These are phyloP conservation scores for Chytridium lagenaria DNA, from an alignment of 371 early-diverging fungal species.

Conservation along the genomic window DNA sequence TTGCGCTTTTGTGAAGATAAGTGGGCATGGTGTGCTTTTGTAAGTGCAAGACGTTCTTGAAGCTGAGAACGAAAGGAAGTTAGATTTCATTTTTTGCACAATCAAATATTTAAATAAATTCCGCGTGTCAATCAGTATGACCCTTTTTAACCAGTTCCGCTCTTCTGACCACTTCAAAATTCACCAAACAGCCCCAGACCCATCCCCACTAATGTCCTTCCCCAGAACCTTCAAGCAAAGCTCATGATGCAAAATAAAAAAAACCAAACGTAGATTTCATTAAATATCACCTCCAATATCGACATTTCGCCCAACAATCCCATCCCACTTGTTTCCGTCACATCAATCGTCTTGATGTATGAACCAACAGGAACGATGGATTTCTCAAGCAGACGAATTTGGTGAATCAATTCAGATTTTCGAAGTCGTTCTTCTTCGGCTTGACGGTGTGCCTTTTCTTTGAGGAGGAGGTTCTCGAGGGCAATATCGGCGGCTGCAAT, in stretches of 20 bases:
- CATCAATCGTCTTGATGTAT: slow-evolving; percentile 46
- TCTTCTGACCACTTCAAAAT: no score
- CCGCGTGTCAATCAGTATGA: no score
- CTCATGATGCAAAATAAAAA: not conserved
- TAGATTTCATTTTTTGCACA: slow-evolving; percentile 16
- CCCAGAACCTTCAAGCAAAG: no score
- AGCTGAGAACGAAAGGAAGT: slow-evolving; percentile 39
- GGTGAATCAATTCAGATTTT: slow-evolving; percentile 54
- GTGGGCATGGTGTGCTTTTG: slow-evolving; percentile 32
- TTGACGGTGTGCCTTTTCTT: slow-evolving; percentile 40
- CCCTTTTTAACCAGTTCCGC: no score
- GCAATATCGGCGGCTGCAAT: slow-evolving; percentile 44
- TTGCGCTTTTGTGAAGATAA: slow-evolving; percentile 33
- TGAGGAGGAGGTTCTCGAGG: slow-evolving; percentile 38
- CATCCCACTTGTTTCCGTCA: slow-evolving; percentile 50
- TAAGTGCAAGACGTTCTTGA: slow-evolving; percentile 51
- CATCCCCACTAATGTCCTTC: no score
- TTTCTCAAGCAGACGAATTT: slow-evolving; percentile 55
- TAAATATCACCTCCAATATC: slow-evolving; percentile 45
- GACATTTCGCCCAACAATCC: slow-evolving; percentile 61
- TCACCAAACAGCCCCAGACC: no score
- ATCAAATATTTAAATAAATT: no score
- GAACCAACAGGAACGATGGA: slow-evolving; percentile 46
- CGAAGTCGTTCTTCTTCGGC: slow-evolving; percentile 48
- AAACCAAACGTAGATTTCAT: not conserved